Evolutionary conservation across 164 flowering plant species (phyloP).

Genomic region (Vitis rupestris): DNA sequence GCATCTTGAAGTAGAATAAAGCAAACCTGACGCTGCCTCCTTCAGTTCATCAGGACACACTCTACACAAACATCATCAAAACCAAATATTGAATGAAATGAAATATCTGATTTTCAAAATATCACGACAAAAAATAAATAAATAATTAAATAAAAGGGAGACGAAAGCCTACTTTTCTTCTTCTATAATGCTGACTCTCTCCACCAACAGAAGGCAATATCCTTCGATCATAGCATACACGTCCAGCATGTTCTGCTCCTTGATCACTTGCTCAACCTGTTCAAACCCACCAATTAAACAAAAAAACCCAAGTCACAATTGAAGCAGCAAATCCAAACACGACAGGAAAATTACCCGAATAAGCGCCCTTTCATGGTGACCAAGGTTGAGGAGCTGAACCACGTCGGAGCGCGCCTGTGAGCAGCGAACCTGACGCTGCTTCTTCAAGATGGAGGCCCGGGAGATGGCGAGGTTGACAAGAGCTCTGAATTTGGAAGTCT

Average conservation of each 20-base stretch:
- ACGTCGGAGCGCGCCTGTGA: slow-evolving; percentile 14
- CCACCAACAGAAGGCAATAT: slow-evolving; percentile 40
- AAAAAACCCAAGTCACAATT: not conserved
- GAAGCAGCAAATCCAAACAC: not conserved
- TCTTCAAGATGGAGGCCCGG: slow-evolving; percentile 18
- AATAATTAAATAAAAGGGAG: not conserved
- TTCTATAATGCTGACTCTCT: slow-evolving; percentile 43
- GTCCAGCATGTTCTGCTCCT: slow-evolving; percentile 50
- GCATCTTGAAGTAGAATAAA: slow-evolving; percentile 75
- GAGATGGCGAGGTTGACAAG: slow-evolving; percentile 19
- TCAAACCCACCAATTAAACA: not conserved
- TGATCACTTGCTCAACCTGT: slow-evolving; percentile 57
- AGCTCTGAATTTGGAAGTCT: slow-evolving; percentile 16
- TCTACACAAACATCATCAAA: slow-evolving; percentile 27
- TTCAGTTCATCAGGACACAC: slow-evolving; percentile 75
- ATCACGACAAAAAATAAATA: not conserved
- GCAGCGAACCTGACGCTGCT: slow-evolving; percentile 14
- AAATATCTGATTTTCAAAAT: too few relatives aligned
- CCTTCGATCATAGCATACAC: slow-evolving; percentile 39
- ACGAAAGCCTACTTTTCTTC: slow-evolving; percentile 32
- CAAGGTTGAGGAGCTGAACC: slow-evolving; percentile 18
- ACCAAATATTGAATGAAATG: not conserved
- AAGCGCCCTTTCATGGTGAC: slow-evolving; percentile 22
- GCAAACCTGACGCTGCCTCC: slow-evolving; percentile 65
- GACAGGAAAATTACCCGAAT: slow-evolving; percentile 5